Evolutionary conservation across 495 filamentous ascomycete genomes (phyloP).

Genomic region (Penicillium antarcticum): DNA sequence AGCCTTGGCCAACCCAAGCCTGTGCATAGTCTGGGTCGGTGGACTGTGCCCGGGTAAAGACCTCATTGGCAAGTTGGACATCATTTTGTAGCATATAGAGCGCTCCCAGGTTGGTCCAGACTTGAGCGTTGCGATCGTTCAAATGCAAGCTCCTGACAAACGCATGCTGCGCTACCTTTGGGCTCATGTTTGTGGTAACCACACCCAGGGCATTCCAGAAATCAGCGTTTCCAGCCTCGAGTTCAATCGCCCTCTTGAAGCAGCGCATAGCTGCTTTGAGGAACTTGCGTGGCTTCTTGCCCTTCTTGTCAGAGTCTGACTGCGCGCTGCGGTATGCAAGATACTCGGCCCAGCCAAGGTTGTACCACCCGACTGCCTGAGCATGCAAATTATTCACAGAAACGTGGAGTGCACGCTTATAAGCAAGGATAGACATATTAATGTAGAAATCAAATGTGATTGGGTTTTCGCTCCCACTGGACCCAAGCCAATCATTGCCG

Average conservation of each 20-base stretch:
- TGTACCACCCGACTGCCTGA: conserved; percentile 96
- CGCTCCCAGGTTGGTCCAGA: conserved; percentile 88
- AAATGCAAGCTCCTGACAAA: conserved; percentile 89
- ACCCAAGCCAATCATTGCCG: conserved; percentile 46
- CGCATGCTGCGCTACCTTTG: conserved; percentile 86
- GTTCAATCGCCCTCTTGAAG: conserved; percentile 95
- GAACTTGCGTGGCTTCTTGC: conserved; percentile 52
- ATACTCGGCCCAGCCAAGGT: conserved; percentile 92
- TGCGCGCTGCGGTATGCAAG: conserved; percentile 66
- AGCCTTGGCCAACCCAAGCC: conserved; percentile 91
- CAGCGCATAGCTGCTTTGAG: conserved; percentile 81
- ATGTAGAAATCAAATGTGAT: conserved; percentile 41
- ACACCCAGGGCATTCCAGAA: conserved; percentile 98
- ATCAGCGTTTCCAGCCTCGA: conserved; percentile 91
- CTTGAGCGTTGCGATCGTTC: conserved; percentile 78
- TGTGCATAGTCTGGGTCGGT: conserved; percentile 88
- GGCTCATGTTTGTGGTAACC: conserved; percentile 77
- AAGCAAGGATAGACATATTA: conserved; percentile 72
- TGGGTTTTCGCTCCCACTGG: conserved; percentile 43
- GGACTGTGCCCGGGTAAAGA: conserved; percentile 87
- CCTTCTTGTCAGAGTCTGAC: conserved; percentile 30
- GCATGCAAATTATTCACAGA: conserved; percentile 76
- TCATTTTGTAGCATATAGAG: conserved; percentile 85
- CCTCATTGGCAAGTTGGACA: conserved; percentile 75
- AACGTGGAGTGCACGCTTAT: conserved; percentile 78